A percentile compares a stretch with the other conserved stretches of the same genome.
Evolutionary conservation across 257 asterid genomes (phyloP).

Genomic region (Linaria vulgaris): DNA sequence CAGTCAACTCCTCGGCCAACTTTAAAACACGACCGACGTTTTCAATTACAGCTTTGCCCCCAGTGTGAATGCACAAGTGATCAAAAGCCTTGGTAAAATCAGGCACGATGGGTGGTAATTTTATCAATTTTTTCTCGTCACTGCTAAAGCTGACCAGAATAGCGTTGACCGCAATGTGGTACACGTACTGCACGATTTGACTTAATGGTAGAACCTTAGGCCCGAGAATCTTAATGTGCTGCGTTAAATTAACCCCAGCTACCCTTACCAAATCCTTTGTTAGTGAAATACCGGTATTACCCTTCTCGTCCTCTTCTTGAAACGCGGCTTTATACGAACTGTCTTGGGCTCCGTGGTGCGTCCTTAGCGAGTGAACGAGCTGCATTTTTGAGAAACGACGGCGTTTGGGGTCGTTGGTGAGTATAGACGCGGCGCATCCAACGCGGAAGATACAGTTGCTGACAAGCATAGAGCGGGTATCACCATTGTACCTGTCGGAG

Average conservation of each 20-base stretch:
- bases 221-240: conserved; percentile 50
- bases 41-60: conserved; percentile 66
- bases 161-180: conserved; percentile 24
- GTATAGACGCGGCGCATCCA: conserved; percentile 58
- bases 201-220: conserved; percentile 57
- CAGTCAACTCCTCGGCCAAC: conserved; percentile 39
- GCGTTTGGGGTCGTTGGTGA: conserved; percentile 43
- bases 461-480: conserved; percentile 64
- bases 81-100: conserved; percentile 57
- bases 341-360: conserved; percentile 67
- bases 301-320: conserved; percentile 67
- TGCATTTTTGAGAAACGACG: conserved; percentile 51
- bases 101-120: conserved; percentile 33
- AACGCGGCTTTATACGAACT: conserved; percentile 48
- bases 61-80: conserved; percentile 67
- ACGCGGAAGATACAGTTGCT: conserved; percentile 65
- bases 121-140: conserved; percentile 14
- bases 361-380: conserved; percentile 48
- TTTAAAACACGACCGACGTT: conserved; percentile 45
- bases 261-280: conserved; percentile 56
- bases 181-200: conserved; percentile 39
- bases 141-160: background rate
- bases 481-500: conserved; percentile 35
- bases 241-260: conserved; percentile 41
- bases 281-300: conserved; percentile 49